A percentile compares a stretch with the other conserved stretches of the same genome.
phyloP scores from a whole-genome alignment of 495 filamentous ascomycete genomes.

The Melanomma pulvis-pyrius region DNA sequence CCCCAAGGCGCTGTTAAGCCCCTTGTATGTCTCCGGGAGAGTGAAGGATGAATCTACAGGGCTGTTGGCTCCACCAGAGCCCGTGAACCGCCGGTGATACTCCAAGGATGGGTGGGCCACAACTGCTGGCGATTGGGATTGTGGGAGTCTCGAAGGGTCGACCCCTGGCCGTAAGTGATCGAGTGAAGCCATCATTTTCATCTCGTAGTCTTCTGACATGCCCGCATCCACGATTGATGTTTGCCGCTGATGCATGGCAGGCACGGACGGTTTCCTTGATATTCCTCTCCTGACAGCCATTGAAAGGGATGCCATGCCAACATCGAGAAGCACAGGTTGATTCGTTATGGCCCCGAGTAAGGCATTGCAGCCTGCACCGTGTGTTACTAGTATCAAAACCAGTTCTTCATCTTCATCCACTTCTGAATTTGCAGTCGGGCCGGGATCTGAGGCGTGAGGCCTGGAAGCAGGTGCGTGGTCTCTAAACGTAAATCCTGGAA shows the following conservation, averaged over 20 bases:
- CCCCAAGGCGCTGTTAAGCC: conserved; percentile 38
- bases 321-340: conserved; percentile 84
- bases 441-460: conserved; percentile 16
- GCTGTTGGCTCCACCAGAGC: conserved; percentile 5
- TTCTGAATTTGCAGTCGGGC: conserved; percentile 3
- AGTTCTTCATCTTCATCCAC: conserved; percentile 56
- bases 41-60: conserved; percentile 27
- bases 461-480: neutral
- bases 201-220: conserved; percentile 67
- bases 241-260: conserved; percentile 3
- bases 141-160: conserved; percentile 38
- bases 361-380: conserved; percentile 97
- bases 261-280: conserved; percentile 24
- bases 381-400: conserved; percentile 88
- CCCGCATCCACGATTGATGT: conserved; percentile 46
- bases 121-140: conserved; percentile 24
- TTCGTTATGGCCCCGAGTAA: conserved; percentile 88
- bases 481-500: conserved; percentile 23
- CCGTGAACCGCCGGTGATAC: conserved; percentile 26
- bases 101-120: conserved; percentile 18
- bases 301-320: conserved; percentile 86
- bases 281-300: conserved; percentile 75
- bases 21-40: conserved; percentile 23
- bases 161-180: conserved; percentile 72
- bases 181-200: conserved; percentile 74